These are phyloP conservation scores for Rhodotorula sp. DNA, from an alignment of 1,284 basidiomycete species.

Conservation along the genomic window DNA sequence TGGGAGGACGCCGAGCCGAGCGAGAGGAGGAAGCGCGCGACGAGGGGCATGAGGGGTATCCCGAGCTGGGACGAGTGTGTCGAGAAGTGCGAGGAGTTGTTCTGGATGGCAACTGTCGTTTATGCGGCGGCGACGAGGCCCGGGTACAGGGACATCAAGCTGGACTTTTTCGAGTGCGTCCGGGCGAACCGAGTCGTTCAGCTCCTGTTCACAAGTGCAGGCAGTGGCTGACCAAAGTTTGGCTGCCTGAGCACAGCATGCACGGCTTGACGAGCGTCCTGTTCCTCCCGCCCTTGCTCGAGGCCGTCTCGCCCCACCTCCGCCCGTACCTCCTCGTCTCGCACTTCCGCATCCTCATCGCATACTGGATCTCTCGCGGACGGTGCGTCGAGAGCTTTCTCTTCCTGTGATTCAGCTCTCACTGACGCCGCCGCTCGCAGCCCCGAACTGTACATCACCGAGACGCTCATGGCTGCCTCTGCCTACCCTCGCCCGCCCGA, in stretches of 20 bases:
- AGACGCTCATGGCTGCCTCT: conserved; percentile 39
- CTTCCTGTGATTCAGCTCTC: too few relatives aligned
- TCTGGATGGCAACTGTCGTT: conserved; percentile 45
- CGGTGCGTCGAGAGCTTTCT: background rate
- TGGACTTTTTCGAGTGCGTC: conserved; percentile 42
- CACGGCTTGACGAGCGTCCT: conserved; percentile 42
- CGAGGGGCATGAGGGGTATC: conserved; percentile 11
- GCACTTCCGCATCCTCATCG: conserved; percentile 42
- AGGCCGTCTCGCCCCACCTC: conserved; percentile 40
- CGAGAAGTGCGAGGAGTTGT: conserved; percentile 43
- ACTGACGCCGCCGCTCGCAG: background rate
- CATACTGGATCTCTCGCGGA: conserved; percentile 44
- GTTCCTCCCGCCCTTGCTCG: conserved; percentile 42
- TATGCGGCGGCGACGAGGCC: conserved; percentile 40
- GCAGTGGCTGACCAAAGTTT: background rate
- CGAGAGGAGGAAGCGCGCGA: conserved; percentile 2
- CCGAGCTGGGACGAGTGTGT: conserved; percentile 43
- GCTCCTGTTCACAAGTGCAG: background rate
- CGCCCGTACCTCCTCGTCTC: conserved; percentile 42
- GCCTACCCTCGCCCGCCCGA: conserved; percentile 28
- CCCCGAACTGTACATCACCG: conserved; percentile 39
- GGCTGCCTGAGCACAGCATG: conserved; percentile 26
- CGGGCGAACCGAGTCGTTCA: too few relatives aligned
- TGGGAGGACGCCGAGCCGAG: conserved; percentile 17
- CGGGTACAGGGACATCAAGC: conserved; percentile 37